Conservation (phyloP, 345 rosid species). For the Aurinia saxatilis region DNA sequence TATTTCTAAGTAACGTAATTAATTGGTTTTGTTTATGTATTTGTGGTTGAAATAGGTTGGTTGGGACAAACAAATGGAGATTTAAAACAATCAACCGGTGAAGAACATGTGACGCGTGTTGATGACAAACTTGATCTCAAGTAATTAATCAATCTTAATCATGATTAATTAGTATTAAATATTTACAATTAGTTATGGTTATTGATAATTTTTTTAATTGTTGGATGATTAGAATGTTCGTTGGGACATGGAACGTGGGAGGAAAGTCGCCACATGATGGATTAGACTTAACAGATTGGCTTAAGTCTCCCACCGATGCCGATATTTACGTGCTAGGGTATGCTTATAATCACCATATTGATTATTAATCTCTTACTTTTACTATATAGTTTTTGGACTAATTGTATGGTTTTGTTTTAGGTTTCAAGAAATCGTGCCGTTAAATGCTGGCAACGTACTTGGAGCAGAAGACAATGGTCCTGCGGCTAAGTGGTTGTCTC, state of each 20-base stretch:
- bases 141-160: slow-evolving; percentile 25
- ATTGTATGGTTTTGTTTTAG: slow-evolving; percentile 29
- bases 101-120: slow-evolving; percentile 26
- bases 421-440: slow-evolving; percentile 86
- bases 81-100: slow-evolving; percentile 15
- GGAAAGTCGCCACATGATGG: slow-evolving; percentile 69
- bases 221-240: slow-evolving; percentile 54
- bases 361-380: not conserved
- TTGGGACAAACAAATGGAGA: slow-evolving; percentile 33
- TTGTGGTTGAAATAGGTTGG: slow-evolving; percentile 36
- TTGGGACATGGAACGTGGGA: slow-evolving; percentile 95
- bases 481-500: slow-evolving; percentile 72
- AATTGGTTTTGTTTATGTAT: slow-evolving; percentile 5
- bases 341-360: slow-evolving; percentile 4
- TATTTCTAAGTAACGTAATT: not conserved
- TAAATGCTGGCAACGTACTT: slow-evolving; percentile 76
- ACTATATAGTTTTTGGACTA: not conserved
- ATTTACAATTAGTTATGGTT: not conserved
- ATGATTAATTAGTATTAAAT: not conserved
- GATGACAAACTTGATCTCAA: slow-evolving; percentile 43
- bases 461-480: slow-evolving; percentile 78
- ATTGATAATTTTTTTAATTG: slow-evolving; percentile 1
- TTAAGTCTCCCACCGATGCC: slow-evolving; percentile 43
- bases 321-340: slow-evolving; percentile 89
- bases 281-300: slow-evolving; percentile 64